Conservation (phyloP, 768 basidiomycete genomes). For the Lentinula sp. region DNA sequence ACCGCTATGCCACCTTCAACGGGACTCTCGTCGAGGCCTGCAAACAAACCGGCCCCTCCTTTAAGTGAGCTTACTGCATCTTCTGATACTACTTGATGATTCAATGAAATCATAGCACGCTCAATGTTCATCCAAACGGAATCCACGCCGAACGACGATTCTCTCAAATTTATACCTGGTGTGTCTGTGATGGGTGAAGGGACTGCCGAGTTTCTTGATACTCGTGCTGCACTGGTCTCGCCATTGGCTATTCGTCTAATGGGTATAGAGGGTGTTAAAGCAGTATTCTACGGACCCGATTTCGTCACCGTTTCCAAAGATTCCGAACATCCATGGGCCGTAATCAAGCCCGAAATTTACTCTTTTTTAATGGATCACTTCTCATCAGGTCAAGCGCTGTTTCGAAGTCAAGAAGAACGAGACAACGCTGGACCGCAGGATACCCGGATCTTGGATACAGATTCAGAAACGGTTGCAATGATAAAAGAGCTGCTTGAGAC, state of each 20-base stretch:
- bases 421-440: slow-evolving; percentile 88
- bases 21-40: slow-evolving; percentile 1
- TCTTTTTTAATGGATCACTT: slow-evolving; percentile 96
- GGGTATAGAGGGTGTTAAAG: slow-evolving; percentile 87
- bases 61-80: slow-evolving; percentile 24
- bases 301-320: slow-evolving; percentile 97
- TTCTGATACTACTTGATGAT: not conserved
- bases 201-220: slow-evolving; percentile 92
- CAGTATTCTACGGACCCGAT: slow-evolving; percentile 94
- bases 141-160: slow-evolving; percentile 94
- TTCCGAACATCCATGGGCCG: slow-evolving; percentile 76
- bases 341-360: slow-evolving; percentile 96
- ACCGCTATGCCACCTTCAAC: not conserved
- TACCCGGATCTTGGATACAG: slow-evolving; percentile 87
- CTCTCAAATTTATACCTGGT: slow-evolving; percentile 97
- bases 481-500: slow-evolving; percentile 97
- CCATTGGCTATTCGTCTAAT: slow-evolving; percentile 94
- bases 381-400: slow-evolving; percentile 83
- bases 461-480: slow-evolving; percentile 97
- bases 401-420: slow-evolving; percentile 74
- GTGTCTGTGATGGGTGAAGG: slow-evolving; percentile 81
- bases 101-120: slow-evolving; percentile 39
- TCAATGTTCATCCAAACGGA: slow-evolving; percentile 99
- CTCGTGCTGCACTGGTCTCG: slow-evolving; percentile 78
- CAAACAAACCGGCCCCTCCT: slow-evolving; percentile 15